phyloP scores from a whole-genome alignment of 176 grass and related monocot species.

The Poa pratensis region DNA sequence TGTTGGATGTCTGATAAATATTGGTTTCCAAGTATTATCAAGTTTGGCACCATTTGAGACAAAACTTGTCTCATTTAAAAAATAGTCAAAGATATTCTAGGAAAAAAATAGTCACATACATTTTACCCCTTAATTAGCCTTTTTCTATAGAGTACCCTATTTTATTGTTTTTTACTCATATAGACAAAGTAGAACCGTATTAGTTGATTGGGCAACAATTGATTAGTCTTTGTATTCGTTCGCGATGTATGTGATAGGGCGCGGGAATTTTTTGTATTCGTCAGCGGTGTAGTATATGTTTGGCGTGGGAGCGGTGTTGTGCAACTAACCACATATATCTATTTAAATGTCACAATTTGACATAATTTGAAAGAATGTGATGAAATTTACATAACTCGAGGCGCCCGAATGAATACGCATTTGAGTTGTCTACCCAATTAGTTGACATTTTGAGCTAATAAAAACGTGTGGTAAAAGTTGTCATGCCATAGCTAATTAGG shows the following conservation, averaged over 20 bases:
- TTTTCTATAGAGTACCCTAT: no score
- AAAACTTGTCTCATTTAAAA: neutral
- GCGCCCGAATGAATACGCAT: neutral
- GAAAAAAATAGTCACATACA: no score
- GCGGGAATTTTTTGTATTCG: no score
- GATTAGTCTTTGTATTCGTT: neutral
- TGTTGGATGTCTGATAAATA: neutral
- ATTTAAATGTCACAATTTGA: no score
- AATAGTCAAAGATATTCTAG: no score
- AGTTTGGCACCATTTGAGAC: no score
- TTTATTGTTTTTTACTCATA: neutral
- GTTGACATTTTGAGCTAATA: neutral
- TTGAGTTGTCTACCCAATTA: neutral
- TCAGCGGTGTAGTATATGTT: no score
- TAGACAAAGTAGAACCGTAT: no score
- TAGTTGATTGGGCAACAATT: neutral
- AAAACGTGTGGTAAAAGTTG: neutral
- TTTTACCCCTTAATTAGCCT: no score
- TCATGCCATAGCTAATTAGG: neutral
- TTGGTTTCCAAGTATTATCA: neutral
- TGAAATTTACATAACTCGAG: neutral
- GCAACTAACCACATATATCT: neutral
- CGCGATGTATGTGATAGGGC: neutral
- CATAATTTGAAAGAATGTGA: neutral
- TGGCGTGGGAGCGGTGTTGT: no score